Percentiles rank a stretch among this genome's conserved stretches.
Conservation (phyloP, 768 basidiomycete genomes). For the Boletus coccyginus region DNA sequence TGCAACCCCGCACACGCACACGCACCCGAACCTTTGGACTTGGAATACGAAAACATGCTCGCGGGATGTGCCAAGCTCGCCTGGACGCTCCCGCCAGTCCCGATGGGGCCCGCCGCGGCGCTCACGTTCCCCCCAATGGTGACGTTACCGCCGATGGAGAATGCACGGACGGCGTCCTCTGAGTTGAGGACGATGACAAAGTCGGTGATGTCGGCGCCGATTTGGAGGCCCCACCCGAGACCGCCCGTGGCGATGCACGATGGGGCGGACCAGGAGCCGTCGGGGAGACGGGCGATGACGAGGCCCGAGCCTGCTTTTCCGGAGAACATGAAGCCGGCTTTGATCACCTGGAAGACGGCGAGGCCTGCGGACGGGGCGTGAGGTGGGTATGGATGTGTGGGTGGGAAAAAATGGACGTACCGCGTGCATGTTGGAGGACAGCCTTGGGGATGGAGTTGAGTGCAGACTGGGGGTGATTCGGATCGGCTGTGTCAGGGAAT, state of each 20-base stretch:
- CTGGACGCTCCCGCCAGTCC: constrained; percentile 89
- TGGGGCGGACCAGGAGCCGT: constrained; percentile 96
- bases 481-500: constrained; percentile 60
- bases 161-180: constrained; percentile 93
- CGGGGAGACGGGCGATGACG: constrained; percentile 88
- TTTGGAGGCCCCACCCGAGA: constrained; percentile 92
- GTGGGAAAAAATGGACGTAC: constrained; percentile 37
- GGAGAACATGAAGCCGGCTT: constrained; percentile 93
- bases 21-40: constrained; percentile 68
- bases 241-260: constrained; percentile 97
- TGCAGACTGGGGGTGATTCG: constrained; percentile 81
- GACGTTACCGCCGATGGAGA: constrained; percentile 93
- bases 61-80: constrained; percentile 88
- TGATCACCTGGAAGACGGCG: constrained; percentile 91
- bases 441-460: constrained; percentile 93
- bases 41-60: constrained; percentile 96
- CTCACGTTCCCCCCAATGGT: constrained; percentile 90
- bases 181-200: constrained; percentile 97
- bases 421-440: constrained; percentile 85
- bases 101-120: constrained; percentile 88
- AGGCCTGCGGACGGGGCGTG: constrained; percentile 52
- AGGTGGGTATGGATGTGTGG: neutral
- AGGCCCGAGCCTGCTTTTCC: constrained; percentile 93
- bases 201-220: constrained; percentile 92
- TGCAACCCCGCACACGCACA: no score